Percentiles rank a stretch among this genome's conserved stretches.
phyloP scores from a whole-genome alignment of 1,284 basidiomycete species.

The Pyrrhoderma noxium region DNA sequence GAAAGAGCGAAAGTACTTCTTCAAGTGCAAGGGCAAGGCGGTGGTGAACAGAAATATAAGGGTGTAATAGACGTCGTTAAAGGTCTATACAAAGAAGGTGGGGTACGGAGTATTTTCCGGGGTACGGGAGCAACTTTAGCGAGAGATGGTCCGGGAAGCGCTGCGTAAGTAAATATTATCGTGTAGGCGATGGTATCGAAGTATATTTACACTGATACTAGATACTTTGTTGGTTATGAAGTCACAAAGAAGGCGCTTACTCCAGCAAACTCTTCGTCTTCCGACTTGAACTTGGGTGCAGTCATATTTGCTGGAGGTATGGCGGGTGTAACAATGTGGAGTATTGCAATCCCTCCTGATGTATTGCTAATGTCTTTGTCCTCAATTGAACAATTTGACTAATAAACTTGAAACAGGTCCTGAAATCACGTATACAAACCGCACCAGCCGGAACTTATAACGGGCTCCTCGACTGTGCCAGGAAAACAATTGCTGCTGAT shows the following conservation, averaged over 20 bases:
- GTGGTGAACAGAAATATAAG: conserved; percentile 69
- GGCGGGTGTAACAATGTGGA: conserved; percentile 98
- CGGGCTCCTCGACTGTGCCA: conserved; percentile 88
- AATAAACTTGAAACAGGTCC: conserved; percentile 46
- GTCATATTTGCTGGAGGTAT: conserved; percentile 91
- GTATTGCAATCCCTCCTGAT: conserved; percentile 90
- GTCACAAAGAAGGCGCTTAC: conserved; percentile 83
- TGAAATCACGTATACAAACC: conserved; percentile 97
- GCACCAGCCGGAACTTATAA: conserved; percentile 94
- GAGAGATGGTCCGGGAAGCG: conserved; percentile 93
- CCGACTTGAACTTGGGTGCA: conserved; percentile 81
- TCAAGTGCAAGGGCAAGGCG: conserved; percentile 88
- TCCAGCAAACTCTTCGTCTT: conserved; percentile 66
- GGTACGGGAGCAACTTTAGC: conserved; percentile 90
- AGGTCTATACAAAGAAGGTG: conserved; percentile 93
- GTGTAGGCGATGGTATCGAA: too few relatives aligned
- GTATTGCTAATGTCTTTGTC: conserved; percentile 39
- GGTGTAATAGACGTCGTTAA: conserved; percentile 90
- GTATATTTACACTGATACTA: conserved; percentile 29
- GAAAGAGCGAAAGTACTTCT: conserved; percentile 97
- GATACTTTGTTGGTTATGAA: conserved; percentile 98
- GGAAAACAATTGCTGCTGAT: conserved; percentile 89
- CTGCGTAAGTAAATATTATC: conserved; percentile 62
- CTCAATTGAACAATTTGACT: conserved; percentile 8
- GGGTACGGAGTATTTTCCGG: conserved; percentile 86